Conservation (phyloP, 2,329 filamentous ascomycete species). For the Colletotrichum cereale region DNA sequence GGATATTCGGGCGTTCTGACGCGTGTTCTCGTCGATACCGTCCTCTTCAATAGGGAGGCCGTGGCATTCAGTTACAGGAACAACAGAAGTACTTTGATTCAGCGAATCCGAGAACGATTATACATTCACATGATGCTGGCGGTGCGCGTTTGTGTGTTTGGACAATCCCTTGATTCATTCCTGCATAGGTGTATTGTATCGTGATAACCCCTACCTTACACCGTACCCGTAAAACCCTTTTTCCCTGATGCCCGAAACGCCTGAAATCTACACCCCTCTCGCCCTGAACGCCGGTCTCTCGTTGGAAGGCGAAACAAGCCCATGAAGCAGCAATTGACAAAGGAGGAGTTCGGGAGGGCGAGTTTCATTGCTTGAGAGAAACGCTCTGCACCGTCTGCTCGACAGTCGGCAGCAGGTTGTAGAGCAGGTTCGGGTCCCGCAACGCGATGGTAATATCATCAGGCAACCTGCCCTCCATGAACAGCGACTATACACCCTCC, state of each 20-base stretch:
- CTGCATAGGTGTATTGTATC: conserved; percentile 14
- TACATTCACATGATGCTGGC: not conserved
- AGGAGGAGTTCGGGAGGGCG: no score
- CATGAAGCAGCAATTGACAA: not conserved
- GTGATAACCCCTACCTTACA: conserved; percentile 12
- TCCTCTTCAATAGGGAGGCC: not conserved
- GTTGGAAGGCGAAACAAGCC: not conserved
- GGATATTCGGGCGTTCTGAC: conserved; percentile 2
- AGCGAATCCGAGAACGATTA: not conserved
- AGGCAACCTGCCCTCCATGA: conserved; percentile 64
- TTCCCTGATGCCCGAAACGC: conserved; percentile 30
- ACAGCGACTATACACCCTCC: conserved; percentile 56
- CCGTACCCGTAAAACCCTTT: conserved; percentile 10
- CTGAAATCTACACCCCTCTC: not conserved
- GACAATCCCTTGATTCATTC: not conserved
- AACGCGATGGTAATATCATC: conserved; percentile 83
- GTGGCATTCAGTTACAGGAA: conserved; percentile 1
- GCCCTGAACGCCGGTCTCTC: conserved; percentile 20
- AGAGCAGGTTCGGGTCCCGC: conserved; percentile 83
- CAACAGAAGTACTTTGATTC: not conserved
- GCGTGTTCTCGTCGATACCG: not conserved
- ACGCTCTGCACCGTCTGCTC: conserved; percentile 72
- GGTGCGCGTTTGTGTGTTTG: not conserved
- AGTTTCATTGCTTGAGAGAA: conserved; percentile 24
- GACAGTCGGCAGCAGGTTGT: conserved; percentile 77